Conservation (phyloP, 495 filamentous ascomycete genomes). For the Aspergillus bridgeri region DNA sequence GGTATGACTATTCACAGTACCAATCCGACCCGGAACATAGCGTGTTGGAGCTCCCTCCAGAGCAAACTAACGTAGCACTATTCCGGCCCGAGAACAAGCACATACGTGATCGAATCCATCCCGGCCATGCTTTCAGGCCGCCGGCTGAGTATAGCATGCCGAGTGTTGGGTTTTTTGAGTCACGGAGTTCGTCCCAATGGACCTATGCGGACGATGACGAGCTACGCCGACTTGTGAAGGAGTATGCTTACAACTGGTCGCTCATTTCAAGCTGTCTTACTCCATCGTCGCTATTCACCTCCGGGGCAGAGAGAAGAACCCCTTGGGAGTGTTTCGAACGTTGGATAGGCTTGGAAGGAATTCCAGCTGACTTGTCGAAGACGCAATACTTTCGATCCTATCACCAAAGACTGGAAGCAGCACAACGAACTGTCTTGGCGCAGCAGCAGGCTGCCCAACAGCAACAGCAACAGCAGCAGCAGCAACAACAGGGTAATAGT, state of each 20-base stretch:
- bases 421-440: slow-evolving; percentile 61
- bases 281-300: slow-evolving; percentile 69
- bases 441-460: slow-evolving; percentile 57
- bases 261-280: slow-evolving; percentile 78
- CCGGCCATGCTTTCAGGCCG: slow-evolving; percentile 90
- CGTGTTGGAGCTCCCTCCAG: slow-evolving; percentile 57
- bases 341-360: slow-evolving; percentile 84
- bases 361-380: slow-evolving; percentile 88
- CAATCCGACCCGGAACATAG: slow-evolving; percentile 58
- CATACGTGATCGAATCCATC: slow-evolving; percentile 85
- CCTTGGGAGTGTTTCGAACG: slow-evolving; percentile 99
- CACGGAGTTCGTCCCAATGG: slow-evolving; percentile 83
- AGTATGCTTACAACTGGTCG: slow-evolving; percentile 96
- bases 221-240: slow-evolving; percentile 75
- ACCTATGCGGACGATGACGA: slow-evolving; percentile 85
- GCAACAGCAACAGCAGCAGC: slow-evolving; percentile 52
- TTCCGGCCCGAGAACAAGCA: slow-evolving; percentile 88
- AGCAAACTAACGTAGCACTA: slow-evolving; percentile 74
- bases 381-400: slow-evolving; percentile 89
- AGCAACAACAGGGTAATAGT: slow-evolving; percentile 52
- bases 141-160: slow-evolving; percentile 89
- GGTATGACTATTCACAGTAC: slow-evolving; percentile 69
- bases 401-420: slow-evolving; percentile 73
- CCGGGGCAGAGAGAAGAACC: slow-evolving; percentile 83
- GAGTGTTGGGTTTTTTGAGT: slow-evolving; percentile 82